Evolutionary conservation across 1,284 basidiomycete genomes (phyloP), one percentile per base, ranked within the genome.

Genomic region (Tilletia horrida): DNA sequence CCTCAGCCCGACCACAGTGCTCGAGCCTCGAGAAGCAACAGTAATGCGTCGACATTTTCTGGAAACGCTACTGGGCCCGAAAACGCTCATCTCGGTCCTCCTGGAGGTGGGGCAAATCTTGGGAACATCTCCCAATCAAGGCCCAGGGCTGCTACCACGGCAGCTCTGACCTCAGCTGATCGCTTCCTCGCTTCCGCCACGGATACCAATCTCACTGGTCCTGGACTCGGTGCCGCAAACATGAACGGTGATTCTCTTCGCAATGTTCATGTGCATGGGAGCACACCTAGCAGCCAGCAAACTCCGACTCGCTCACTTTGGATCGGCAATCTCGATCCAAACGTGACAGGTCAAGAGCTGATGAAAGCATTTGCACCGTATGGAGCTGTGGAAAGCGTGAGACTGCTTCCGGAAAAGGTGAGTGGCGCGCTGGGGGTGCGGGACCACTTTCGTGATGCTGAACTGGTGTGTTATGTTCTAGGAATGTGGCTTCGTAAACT

Each of bases 401-500:
- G 95, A 72, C 85, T 97, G 77, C 86, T 97, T 61, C 93, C 93
- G 1, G 95, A 97, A 84, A 97, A 98, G 89, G 92, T 93, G 64
- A 70, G 85, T 81, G 63, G 59, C 47, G 16, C 42, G 66, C 43
- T 29, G 48, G 8, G 7, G 9, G 13, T 52, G 50, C 18, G 8
- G 18, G 62, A 63, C 62, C 42, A 43, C 47, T 31, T 63, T 11
- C 25, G 9, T 29, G 35, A 31, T 40, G 16, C 40, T 57, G n/a
- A 50, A 21, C 63, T 9, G 8, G 13, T 9, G 7, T 3, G 4
- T 65, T 21, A 3, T 16, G 9, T 1, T 21, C 18, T 44, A 95
- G 92, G 93, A 95, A 81, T 98, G 96, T 81, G 95, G 94, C 9
- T 98, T 98, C 82, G 93, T 98, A 82, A 98, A 98, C 83, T 98